These are phyloP conservation scores for Apiosordaria backusii DNA, from an alignment of 495 filamentous ascomycete species.

Conservation along the genomic window DNA sequence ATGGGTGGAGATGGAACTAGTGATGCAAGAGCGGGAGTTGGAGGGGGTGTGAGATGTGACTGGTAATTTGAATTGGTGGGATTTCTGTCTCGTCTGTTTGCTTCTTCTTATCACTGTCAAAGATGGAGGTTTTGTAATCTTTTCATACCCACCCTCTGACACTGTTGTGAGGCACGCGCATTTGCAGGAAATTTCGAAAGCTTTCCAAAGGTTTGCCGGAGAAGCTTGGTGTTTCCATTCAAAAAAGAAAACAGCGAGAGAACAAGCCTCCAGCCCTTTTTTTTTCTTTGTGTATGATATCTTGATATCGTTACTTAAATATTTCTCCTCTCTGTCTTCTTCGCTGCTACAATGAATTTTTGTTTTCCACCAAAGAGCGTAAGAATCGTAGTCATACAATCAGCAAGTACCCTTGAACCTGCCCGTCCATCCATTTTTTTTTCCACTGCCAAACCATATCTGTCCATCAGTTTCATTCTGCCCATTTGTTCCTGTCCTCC, in stretches of 20 bases:
- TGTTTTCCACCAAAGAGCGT: constrained; percentile 10
- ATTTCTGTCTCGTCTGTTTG: not conserved
- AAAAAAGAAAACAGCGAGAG: not conserved
- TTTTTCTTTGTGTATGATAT: not conserved
- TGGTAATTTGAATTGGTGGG: not conserved
- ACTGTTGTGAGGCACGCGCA: too few relatives aligned
- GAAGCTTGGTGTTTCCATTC: not conserved
- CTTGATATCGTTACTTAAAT: not conserved
- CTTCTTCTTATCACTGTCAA: not conserved
- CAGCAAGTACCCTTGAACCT: not conserved
- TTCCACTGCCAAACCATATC: not conserved
- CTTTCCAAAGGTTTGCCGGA: not conserved
- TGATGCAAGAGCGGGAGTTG: not conserved
- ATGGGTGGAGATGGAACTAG: not conserved
- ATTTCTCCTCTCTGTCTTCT: not conserved
- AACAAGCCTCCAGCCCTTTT: not conserved
- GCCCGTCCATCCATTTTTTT: not conserved
- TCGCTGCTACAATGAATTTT: not conserved
- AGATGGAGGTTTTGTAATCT: too few relatives aligned
- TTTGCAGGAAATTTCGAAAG: not conserved
- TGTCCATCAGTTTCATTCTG: not conserved
- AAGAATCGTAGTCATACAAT: constrained; percentile 19
- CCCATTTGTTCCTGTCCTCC: not conserved
- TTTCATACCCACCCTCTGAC: too few relatives aligned
- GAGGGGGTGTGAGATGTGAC: too few relatives aligned